Conservation (phyloP, 2,329 filamentous ascomycete species). For the Aspergillus ochraceus region DNA sequence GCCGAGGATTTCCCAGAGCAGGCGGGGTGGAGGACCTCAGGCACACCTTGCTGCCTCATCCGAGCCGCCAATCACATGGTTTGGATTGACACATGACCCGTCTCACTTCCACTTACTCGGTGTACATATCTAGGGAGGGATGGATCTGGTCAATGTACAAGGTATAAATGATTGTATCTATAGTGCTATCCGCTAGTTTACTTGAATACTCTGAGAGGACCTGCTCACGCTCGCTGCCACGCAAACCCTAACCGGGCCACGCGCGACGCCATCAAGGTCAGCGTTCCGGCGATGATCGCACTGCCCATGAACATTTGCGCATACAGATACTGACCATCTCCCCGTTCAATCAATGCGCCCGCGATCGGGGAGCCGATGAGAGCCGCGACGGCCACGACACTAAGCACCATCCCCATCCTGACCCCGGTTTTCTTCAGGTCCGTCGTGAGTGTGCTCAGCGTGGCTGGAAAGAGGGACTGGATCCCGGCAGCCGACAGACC, state of each 20-base stretch:
- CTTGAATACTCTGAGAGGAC: too few relatives aligned
- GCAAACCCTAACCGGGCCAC: conserved; percentile 38
- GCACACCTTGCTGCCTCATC: neutral
- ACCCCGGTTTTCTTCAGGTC: conserved; percentile 56
- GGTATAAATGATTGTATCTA: too few relatives aligned
- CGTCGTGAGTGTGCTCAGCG: conserved; percentile 55
- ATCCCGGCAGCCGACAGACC: conserved; percentile 65
- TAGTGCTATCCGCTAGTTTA: too few relatives aligned
- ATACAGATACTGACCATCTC: conserved; percentile 49
- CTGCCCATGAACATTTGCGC: conserved; percentile 54
- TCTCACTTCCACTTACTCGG: too few relatives aligned
- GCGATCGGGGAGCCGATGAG: conserved; percentile 58
- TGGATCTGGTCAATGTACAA: too few relatives aligned
- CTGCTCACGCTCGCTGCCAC: conserved; percentile 33
- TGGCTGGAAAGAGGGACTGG: conserved; percentile 66
- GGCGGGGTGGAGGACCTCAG: neutral
- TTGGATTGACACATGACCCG: neutral
- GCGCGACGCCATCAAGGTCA: conserved; percentile 45
- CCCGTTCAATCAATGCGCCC: conserved; percentile 51
- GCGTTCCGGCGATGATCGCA: conserved; percentile 44
- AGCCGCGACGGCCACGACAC: conserved; percentile 54
- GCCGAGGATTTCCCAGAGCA: neutral
- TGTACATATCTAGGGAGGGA: too few relatives aligned
- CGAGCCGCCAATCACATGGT: neutral
- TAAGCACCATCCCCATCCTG: conserved; percentile 59